These are phyloP conservation scores for Aureobasidium vineae DNA, from an alignment of 2,329 filamentous ascomycete species.

Conservation along the genomic window DNA sequence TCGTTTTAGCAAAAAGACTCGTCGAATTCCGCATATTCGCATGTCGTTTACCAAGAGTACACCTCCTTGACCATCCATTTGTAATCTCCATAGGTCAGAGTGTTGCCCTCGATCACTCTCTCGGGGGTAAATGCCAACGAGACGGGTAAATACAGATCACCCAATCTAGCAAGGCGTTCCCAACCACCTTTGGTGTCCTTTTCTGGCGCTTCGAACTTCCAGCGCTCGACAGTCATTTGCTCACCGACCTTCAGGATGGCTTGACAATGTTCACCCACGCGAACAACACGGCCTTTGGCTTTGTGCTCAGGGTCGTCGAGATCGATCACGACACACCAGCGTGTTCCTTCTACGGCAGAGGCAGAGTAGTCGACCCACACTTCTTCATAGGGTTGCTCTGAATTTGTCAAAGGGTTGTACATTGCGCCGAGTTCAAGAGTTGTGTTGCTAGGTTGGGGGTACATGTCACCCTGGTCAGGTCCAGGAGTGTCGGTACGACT, in stretches of 20 bases:
- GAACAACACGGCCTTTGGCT: conserved; percentile 53
- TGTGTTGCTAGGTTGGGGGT: conserved; percentile 39
- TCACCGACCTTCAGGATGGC: conserved; percentile 52
- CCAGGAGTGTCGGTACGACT: conserved; percentile 49
- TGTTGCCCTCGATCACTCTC: conserved; percentile 36
- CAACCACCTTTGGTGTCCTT: conserved; percentile 34
- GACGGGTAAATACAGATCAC: conserved; percentile 45
- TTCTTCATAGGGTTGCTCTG: conserved; percentile 62
- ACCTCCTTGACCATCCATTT: conserved; percentile 44
- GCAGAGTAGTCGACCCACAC: conserved; percentile 57
- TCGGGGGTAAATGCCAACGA: conserved; percentile 38
- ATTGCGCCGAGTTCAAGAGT: conserved; percentile 59
- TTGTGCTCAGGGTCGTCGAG: conserved; percentile 36
- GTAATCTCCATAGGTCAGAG: conserved; percentile 38
- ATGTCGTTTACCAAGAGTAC: conserved; percentile 3
- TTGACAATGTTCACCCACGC: conserved; percentile 57
- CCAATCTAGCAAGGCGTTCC: conserved; percentile 42
- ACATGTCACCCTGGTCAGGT: conserved; percentile 59
- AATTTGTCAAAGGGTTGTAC: conserved; percentile 56
- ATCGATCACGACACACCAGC: conserved; percentile 43
- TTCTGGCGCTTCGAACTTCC: conserved; percentile 46
- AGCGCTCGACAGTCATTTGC: conserved; percentile 54
- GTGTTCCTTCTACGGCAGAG: conserved; percentile 31
- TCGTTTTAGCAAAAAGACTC: neutral
- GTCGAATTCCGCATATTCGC: too few species aligned